Evolutionary conservation across 2,329 filamentous ascomycete genomes (phyloP).

Genomic region (Cadophora sp.): DNA sequence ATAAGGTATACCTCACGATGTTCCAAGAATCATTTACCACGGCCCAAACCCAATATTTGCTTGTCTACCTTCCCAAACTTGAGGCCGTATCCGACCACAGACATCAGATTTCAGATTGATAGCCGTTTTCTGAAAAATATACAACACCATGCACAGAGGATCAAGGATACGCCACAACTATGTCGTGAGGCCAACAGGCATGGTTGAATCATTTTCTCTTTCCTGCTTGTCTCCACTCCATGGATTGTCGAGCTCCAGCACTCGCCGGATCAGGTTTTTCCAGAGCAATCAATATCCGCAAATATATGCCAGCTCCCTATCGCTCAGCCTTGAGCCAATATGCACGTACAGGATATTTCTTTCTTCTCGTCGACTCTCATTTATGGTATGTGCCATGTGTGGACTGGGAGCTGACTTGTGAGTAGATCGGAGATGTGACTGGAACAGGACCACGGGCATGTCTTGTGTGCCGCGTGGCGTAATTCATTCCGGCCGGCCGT

Average conservation of each 20-base stretch:
- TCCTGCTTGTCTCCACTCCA: background rate
- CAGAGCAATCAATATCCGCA: background rate
- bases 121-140: background rate
- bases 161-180: constrained; percentile 4
- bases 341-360: constrained; percentile 13
- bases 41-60: background rate
- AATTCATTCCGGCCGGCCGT: background rate
- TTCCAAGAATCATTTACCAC: background rate
- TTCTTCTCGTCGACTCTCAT: background rate
- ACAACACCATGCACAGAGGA: background rate
- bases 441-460: background rate
- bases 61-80: background rate
- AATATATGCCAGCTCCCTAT: background rate
- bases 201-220: constrained; percentile 39
- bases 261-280: background rate
- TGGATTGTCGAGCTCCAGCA: constrained; percentile 7
- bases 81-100: background rate
- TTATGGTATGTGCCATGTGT: background rate
- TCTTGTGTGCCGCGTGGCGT: background rate
- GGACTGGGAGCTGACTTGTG: constrained; percentile 8
- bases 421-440: background rate
- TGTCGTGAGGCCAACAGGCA: constrained; percentile 31
- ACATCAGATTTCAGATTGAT: background rate
- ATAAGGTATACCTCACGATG: background rate
- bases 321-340: background rate